Percentiles rank a stretch among this genome's conserved stretches.
These are phyloP conservation scores for Euphorbia corollata DNA, from an alignment of 441 rosid species.

Conservation along the genomic window DNA sequence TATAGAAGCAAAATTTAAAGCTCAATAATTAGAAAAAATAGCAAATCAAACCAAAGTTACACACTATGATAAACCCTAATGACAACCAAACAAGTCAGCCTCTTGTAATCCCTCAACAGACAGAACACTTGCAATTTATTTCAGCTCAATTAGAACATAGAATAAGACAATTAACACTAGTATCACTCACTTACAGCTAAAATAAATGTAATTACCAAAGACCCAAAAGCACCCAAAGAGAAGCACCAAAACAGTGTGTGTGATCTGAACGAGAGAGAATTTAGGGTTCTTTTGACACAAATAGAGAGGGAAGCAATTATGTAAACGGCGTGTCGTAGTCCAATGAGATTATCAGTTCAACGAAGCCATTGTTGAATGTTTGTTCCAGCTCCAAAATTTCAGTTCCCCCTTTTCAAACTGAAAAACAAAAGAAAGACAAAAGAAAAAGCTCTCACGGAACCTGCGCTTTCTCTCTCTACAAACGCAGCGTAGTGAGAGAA, in stretches of 20 bases:
- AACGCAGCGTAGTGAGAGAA: slow-evolving; percentile 11
- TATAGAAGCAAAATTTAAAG: neutral
- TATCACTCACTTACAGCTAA: slow-evolving; percentile 9
- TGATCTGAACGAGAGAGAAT: slow-evolving; percentile 17
- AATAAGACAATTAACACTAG: slow-evolving; percentile 3
- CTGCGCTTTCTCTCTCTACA: slow-evolving; percentile 11
- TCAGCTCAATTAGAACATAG: neutral
- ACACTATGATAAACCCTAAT: slow-evolving; percentile 14
- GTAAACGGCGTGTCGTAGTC: slow-evolving; percentile 16
- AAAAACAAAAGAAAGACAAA: neutral
- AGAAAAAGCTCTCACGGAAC: slow-evolving; percentile 3
- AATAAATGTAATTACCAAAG: slow-evolving; percentile 12
- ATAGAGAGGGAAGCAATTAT: neutral
- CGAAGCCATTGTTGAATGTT: slow-evolving; percentile 10
- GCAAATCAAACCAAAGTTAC: slow-evolving; percentile 10
- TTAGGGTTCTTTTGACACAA: slow-evolving; percentile 12
- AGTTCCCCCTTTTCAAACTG: neutral
- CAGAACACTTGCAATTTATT: neutral
- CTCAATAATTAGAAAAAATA: neutral
- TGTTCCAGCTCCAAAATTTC: slow-evolving; percentile 13
- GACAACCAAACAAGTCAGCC: neutral
- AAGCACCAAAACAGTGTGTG: slow-evolving; percentile 12
- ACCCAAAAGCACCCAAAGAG: slow-evolving; percentile 11
- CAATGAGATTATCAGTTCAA: slow-evolving; percentile 6
- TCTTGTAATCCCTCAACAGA: neutral